These are phyloP conservation scores for Zymoseptoria passerinii DNA, from an alignment of 2,329 filamentous ascomycete genomes.

Conservation along the genomic window DNA sequence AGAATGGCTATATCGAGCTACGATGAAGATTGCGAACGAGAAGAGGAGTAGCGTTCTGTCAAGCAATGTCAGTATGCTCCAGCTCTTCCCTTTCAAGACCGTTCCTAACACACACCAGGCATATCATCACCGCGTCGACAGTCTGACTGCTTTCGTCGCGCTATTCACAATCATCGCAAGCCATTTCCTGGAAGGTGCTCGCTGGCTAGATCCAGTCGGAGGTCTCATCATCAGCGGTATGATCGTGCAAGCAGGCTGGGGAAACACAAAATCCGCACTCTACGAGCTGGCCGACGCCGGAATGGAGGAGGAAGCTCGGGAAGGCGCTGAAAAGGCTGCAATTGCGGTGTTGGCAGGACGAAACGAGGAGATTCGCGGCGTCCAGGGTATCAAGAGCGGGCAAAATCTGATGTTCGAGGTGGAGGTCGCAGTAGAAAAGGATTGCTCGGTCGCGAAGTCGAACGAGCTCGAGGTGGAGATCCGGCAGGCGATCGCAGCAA, in stretches of 20 bases:
- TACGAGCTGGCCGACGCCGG: conserved; percentile 85
- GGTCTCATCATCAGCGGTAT: conserved; percentile 86
- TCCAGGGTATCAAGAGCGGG: conserved; percentile 88
- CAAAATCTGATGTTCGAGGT: conserved; percentile 94
- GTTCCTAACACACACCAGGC: conserved; percentile 29
- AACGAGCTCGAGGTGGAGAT: conserved; percentile 64
- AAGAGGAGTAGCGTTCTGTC: conserved; percentile 93
- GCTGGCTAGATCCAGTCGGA: conserved; percentile 91
- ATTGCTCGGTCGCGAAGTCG: conserved; percentile 66
- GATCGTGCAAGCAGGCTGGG: conserved; percentile 82
- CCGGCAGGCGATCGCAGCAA: conserved; percentile 62
- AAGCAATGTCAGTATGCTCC: conserved; percentile 55
- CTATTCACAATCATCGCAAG: conserved; percentile 81
- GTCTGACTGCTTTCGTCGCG: conserved; percentile 87
- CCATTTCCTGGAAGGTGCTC: conserved; percentile 74
- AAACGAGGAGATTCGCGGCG: conserved; percentile 59
- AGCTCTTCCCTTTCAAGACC: neutral
- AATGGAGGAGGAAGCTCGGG: conserved; percentile 76
- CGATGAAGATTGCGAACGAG: conserved; percentile 92
- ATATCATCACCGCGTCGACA: conserved; percentile 92
- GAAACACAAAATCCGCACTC: conserved; percentile 74
- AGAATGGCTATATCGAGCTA: conserved; percentile 94
- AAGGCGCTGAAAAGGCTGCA: conserved; percentile 59
- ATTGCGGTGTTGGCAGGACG: conserved; percentile 33
- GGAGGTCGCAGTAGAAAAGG: conserved; percentile 69